These are phyloP conservation scores for Podaxis carcinomalis DNA, from an alignment of 768 basidiomycete species.

Conservation along the genomic window DNA sequence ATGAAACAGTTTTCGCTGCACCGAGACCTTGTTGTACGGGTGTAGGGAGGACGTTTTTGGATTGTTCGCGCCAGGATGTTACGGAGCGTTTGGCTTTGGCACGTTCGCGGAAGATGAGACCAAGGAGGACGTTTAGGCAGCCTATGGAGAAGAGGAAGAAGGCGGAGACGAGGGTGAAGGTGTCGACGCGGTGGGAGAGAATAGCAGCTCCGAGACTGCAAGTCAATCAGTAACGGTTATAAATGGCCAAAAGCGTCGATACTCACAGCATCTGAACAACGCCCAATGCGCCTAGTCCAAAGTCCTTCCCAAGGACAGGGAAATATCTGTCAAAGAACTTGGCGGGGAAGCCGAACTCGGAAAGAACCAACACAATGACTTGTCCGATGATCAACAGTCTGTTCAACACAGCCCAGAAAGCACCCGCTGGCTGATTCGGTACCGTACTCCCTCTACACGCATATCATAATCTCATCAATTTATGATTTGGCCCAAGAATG, in stretches of 20 bases:
- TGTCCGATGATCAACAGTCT: slow-evolving; percentile 85
- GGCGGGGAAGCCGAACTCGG: slow-evolving; percentile 80
- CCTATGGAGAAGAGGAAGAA: slow-evolving; percentile 84
- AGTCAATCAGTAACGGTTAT: not conserved
- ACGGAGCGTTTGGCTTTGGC: slow-evolving; percentile 66
- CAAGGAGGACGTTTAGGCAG: slow-evolving; percentile 77
- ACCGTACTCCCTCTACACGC: slow-evolving; percentile 65
- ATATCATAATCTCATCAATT: not conserved
- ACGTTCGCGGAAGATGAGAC: slow-evolving; percentile 71
- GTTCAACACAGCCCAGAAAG: slow-evolving; percentile 90
- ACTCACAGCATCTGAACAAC: slow-evolving; percentile 81
- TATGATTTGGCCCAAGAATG: not conserved
- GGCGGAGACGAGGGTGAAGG: slow-evolving; percentile 82
- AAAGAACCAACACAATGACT: slow-evolving; percentile 72
- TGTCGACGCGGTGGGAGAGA: slow-evolving; percentile 74
- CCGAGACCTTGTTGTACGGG: slow-evolving; percentile 16
- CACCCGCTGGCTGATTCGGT: slow-evolving; percentile 86
- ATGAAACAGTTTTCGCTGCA: slow-evolving; percentile 15
- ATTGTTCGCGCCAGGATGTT: slow-evolving; percentile 58
- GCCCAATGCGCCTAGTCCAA: slow-evolving; percentile 85
- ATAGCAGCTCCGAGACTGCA: slow-evolving; percentile 61
- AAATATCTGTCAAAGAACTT: slow-evolving; percentile 80
- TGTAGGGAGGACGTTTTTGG: slow-evolving; percentile 54
- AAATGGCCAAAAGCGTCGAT: too few species aligned
- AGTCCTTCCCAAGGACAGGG: slow-evolving; percentile 79